Evolutionary conservation across 2,329 filamentous ascomycete genomes (phyloP).

Genomic region (Colletotrichum tabaci): DNA sequence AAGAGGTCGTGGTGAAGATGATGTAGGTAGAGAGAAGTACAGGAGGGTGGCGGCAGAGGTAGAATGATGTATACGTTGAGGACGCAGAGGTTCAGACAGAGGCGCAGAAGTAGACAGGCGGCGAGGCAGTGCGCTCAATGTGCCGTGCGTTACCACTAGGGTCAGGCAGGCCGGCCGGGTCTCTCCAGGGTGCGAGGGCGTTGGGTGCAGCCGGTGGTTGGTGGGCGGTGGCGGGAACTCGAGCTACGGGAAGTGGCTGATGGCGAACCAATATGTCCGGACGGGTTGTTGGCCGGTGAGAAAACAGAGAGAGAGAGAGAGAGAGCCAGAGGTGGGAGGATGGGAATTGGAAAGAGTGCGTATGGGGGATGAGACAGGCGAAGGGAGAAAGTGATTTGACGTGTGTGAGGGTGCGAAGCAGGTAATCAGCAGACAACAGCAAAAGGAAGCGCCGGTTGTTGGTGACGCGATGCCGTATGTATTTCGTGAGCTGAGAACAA

Average conservation of each 20-base stretch:
- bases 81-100: constrained; percentile 15
- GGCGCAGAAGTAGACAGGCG: constrained; percentile 16
- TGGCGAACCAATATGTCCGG: constrained; percentile 16
- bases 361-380: no score
- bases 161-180: neutral
- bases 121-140: constrained; percentile 8
- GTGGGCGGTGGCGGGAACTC: constrained; percentile 2
- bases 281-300: neutral
- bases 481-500: neutral
- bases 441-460: neutral
- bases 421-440: neutral
- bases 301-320: neutral
- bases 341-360: no score
- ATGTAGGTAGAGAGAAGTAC: constrained; percentile 9
- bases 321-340: neutral
- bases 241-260: constrained; percentile 14
- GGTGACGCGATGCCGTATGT: constrained; percentile 11
- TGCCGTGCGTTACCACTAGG: constrained; percentile 24
- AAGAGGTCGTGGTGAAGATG: constrained; percentile 5
- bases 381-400: neutral
- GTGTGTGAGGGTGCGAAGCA: neutral
- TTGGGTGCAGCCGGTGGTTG: constrained; percentile 31
- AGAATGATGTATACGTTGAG: constrained; percentile 13
- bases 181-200: constrained; percentile 5
- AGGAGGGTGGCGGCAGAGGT: constrained; percentile 3